These are phyloP conservation scores for Dactylellina cionopaga DNA, from an alignment of 2,329 filamentous ascomycete genomes.

Conservation along the genomic window DNA sequence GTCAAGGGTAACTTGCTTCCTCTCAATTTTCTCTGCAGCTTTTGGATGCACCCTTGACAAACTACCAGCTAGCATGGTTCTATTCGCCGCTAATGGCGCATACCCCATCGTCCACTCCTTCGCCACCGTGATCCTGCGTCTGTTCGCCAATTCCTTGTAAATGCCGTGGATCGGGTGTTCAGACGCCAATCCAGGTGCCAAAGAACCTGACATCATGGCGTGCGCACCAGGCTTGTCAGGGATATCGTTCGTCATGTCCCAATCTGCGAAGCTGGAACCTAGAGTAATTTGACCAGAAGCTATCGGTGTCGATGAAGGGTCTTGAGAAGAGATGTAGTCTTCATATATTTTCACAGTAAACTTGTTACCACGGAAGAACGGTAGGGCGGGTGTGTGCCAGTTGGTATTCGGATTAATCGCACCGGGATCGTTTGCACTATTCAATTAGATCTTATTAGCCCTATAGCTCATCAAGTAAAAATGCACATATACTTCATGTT, in stretches of 20 bases:
- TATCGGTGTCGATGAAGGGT: background rate
- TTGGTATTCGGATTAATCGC: background rate
- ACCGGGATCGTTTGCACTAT: slow-evolving; percentile 3
- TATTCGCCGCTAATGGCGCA: background rate
- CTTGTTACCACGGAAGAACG: background rate
- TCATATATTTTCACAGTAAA: background rate
- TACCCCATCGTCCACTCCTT: slow-evolving; percentile 5
- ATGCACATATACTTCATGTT: background rate
- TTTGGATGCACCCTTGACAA: background rate
- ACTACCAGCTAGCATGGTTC: background rate
- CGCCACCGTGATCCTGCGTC: background rate
- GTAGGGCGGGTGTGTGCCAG: slow-evolving; percentile 7
- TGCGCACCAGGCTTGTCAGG: background rate
- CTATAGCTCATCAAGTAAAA: background rate
- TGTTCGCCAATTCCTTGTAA: slow-evolving; percentile 4
- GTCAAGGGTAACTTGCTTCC: background rate
- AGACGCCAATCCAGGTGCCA: background rate
- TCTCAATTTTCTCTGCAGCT: background rate
- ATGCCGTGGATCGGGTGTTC: background rate
- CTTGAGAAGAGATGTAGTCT: background rate
- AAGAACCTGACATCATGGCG: background rate
- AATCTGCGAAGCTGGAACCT: slow-evolving; percentile 3
- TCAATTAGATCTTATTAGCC: background rate
- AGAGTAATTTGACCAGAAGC: background rate
- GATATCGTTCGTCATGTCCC: slow-evolving; percentile 16